phyloP scores from a whole-genome alignment of 768 basidiomycete genomes.

The Tubosaeta sp. region DNA sequence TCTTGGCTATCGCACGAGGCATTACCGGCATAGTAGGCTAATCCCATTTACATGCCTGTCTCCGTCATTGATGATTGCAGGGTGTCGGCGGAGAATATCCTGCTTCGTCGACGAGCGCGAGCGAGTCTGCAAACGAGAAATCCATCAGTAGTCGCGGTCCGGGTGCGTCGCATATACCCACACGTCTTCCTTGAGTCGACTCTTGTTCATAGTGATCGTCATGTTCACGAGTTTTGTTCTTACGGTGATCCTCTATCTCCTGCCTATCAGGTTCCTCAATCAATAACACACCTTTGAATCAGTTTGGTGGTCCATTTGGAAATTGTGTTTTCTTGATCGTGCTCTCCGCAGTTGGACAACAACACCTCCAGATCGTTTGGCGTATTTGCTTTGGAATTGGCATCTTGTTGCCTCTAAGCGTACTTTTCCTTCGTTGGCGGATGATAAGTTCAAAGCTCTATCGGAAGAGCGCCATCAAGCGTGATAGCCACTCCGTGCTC shows the following conservation, averaged over 20 bases:
- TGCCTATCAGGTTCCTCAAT: not conserved
- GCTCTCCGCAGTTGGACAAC: constrained; percentile 57
- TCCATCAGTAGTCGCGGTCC: constrained; percentile 57
- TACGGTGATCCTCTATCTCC: constrained; percentile 37
- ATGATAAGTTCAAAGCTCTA: constrained; percentile 69
- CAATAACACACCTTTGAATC: constrained; percentile 6
- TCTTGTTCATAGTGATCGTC: constrained; percentile 66
- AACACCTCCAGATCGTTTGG: constrained; percentile 62
- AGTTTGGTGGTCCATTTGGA: constrained; percentile 65
- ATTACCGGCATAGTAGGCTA: constrained; percentile 57
- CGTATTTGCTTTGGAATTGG: constrained; percentile 63
- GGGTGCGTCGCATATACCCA: constrained; percentile 28
- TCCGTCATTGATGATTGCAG: constrained; percentile 24
- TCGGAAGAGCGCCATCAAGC: constrained; percentile 59
- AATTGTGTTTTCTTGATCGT: constrained; percentile 65
- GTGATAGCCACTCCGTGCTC: constrained; percentile 28
- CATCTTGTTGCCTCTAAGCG: constrained; percentile 56
- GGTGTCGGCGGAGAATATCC: constrained; percentile 80
- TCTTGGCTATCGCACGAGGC: constrained; percentile 66
- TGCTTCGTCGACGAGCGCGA: constrained; percentile 62
- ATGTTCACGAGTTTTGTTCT: constrained; percentile 73
- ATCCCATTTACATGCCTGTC: not conserved
- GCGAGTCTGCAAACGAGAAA: constrained; percentile 71
- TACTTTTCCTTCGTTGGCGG: constrained; percentile 66
- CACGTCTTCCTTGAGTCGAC: not conserved